phyloP scores from a whole-genome alignment of 495 filamentous ascomycete genomes.

The Penicillium subrubescens region DNA sequence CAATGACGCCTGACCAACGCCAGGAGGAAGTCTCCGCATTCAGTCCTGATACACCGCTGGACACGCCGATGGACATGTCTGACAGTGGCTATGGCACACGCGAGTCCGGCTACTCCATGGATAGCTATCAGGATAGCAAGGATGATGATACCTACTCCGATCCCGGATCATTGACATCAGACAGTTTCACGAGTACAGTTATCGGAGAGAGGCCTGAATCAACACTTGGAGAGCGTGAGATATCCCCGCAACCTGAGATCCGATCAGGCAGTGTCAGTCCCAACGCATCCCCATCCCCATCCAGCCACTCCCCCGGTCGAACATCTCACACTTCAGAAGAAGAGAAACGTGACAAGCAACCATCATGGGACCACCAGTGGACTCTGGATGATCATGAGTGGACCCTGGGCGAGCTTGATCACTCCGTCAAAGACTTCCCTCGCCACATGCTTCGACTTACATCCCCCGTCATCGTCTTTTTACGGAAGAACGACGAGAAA shows the following conservation, averaged over 20 bases:
- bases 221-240: slow-evolving; percentile 20
- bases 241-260: slow-evolving; percentile 28
- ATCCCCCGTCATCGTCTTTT: slow-evolving; percentile 48
- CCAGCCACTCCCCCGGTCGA: slow-evolving; percentile 27
- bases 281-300: slow-evolving; percentile 19
- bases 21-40: slow-evolving; percentile 49
- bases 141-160: slow-evolving; percentile 37
- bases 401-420: slow-evolving; percentile 49
- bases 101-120: slow-evolving; percentile 30
- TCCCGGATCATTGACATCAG: slow-evolving; percentile 35
- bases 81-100: slow-evolving; percentile 44
- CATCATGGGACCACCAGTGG: slow-evolving; percentile 46
- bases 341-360: slow-evolving; percentile 32
- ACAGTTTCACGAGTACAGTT: slow-evolving; percentile 33
- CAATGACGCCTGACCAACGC: slow-evolving; percentile 42
- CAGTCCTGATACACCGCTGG: slow-evolving; percentile 47
- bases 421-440: slow-evolving; percentile 46
- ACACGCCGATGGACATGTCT: slow-evolving; percentile 43
- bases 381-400: slow-evolving; percentile 50
- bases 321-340: slow-evolving; percentile 34
- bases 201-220: slow-evolving; percentile 28
- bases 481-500: slow-evolving; percentile 44
- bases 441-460: slow-evolving; percentile 46
- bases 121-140: slow-evolving; percentile 29
- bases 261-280: slow-evolving; percentile 32